Conservation (phyloP, 768 basidiomycete species). For the Mycena chlorophos region DNA sequence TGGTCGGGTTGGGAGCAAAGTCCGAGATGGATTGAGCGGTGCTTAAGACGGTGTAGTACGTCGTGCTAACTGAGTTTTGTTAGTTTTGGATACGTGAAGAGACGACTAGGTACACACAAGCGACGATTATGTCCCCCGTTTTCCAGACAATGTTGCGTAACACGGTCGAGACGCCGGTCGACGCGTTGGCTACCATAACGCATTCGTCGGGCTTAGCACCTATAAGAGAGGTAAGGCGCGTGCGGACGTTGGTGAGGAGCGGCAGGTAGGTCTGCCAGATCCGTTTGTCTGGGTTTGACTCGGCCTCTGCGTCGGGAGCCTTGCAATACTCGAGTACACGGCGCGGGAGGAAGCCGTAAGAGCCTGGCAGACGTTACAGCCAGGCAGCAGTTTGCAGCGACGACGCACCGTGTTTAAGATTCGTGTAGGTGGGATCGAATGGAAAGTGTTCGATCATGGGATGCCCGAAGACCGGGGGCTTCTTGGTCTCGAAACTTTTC, state of each 20-base stretch:
- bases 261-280: constrained; percentile 33
- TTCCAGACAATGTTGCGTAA: constrained; percentile 63
- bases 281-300: constrained; percentile 56
- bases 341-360: too few relatives aligned
- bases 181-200: constrained; percentile 56
- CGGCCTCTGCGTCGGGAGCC: too few relatives aligned
- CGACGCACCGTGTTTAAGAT: too few relatives aligned
- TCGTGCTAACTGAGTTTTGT: constrained; percentile 25
- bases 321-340: too few relatives aligned
- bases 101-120: constrained; percentile 36
- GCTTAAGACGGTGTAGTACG: constrained; percentile 53
- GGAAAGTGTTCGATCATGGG: too few relatives aligned
- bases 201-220: constrained; percentile 46
- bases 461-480: too few relatives aligned
- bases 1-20: constrained; percentile 41
- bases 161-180: constrained; percentile 60
- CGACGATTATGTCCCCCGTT: constrained; percentile 61
- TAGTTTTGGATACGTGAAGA: background rate
- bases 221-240: constrained; percentile 48
- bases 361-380: too few relatives aligned
- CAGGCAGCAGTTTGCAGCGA: too few relatives aligned
- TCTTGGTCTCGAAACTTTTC: too few relatives aligned
- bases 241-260: constrained; percentile 37
- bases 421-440: too few relatives aligned
- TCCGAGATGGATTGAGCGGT: constrained; percentile 56